Conservation (phyloP, 345 rosid species). For the Erysimum cheiranthoides region DNA sequence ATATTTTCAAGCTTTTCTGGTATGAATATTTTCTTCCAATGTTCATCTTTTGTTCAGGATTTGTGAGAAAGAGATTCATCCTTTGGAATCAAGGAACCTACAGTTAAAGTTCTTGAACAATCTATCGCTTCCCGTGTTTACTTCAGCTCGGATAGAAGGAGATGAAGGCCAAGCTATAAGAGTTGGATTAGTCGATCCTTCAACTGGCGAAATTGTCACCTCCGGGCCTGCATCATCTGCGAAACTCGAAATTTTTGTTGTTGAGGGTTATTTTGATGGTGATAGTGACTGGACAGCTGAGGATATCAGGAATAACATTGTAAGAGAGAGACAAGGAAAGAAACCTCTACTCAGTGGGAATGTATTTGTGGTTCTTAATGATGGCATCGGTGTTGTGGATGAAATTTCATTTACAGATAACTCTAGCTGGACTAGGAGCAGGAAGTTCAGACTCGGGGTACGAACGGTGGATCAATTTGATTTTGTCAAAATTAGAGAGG, state of each 20-base stretch:
- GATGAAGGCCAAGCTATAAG: conserved; percentile 69
- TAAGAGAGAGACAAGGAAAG: conserved; percentile 94
- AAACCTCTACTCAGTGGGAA: conserved; percentile 92
- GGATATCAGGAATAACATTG: conserved; percentile 85
- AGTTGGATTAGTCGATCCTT: conserved; percentile 72
- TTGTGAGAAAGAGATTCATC: conserved; percentile 67
- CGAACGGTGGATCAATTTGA: conserved; percentile 71
- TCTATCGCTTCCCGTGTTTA: conserved; percentile 88
- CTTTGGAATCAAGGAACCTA: conserved; percentile 64
- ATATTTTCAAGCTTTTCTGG: conserved; percentile 3
- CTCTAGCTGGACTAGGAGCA: conserved; percentile 99
- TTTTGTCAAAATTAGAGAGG: conserved; percentile 68
- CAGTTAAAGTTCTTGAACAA: conserved; percentile 70
- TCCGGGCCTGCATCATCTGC: conserved; percentile 76
- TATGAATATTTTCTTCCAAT: neutral
- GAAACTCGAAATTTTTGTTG: conserved; percentile 82
- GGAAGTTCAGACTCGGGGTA: conserved; percentile 91
- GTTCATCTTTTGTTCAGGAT: conserved; percentile 55
- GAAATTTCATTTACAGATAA: conserved; percentile 96
- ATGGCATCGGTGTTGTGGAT: conserved; percentile 67
- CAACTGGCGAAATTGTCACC: conserved; percentile 62
- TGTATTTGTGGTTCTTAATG: conserved; percentile 63
- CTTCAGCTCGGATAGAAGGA: conserved; percentile 93
- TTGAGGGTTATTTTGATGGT: conserved; percentile 94
- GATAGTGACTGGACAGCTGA: conserved; percentile 75